Evolutionary conservation across 768 basidiomycete species (phyloP).

Genomic region (Mycena sanguinolenta): DNA sequence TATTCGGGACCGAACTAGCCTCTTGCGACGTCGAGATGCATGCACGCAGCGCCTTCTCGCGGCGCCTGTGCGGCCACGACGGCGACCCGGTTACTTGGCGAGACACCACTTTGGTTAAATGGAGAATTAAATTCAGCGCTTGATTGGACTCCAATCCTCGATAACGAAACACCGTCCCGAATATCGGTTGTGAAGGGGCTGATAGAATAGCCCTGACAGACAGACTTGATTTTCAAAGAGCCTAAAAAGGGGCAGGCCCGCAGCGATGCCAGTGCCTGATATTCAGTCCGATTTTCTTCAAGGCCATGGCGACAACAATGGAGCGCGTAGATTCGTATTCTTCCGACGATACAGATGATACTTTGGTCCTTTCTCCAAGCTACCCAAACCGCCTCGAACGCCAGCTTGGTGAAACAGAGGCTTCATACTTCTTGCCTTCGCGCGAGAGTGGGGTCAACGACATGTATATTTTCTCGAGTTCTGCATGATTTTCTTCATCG

Average conservation of each 20-base stretch:
- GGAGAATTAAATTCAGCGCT: too few species aligned
- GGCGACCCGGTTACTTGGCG: too few species aligned
- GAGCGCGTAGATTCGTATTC: slow-evolving; percentile 30
- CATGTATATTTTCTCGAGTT: slow-evolving; percentile 66
- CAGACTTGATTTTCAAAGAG: too few species aligned
- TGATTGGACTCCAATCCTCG: too few species aligned
- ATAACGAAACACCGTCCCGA: not conserved
- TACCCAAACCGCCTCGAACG: slow-evolving; percentile 54
- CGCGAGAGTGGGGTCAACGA: slow-evolving; percentile 89
- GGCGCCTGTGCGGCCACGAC: too few species aligned
- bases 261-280: not conserved
- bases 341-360: slow-evolving; percentile 32
- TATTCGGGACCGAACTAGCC: slow-evolving; percentile 6
- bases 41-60: too few species aligned
- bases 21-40: too few species aligned
- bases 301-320: slow-evolving; percentile 18
- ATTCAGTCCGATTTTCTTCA: not conserved
- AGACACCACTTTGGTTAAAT: too few species aligned
- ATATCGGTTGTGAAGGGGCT: not conserved
- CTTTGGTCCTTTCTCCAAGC: slow-evolving; percentile 18
- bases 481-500: not conserved
- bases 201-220: too few species aligned
- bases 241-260: not conserved
- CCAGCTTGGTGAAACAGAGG: slow-evolving; percentile 79
- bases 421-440: slow-evolving; percentile 84